Base-by-base conservation (phyloP, 345 rosid genomes). In the Acer saccharum region DNA sequence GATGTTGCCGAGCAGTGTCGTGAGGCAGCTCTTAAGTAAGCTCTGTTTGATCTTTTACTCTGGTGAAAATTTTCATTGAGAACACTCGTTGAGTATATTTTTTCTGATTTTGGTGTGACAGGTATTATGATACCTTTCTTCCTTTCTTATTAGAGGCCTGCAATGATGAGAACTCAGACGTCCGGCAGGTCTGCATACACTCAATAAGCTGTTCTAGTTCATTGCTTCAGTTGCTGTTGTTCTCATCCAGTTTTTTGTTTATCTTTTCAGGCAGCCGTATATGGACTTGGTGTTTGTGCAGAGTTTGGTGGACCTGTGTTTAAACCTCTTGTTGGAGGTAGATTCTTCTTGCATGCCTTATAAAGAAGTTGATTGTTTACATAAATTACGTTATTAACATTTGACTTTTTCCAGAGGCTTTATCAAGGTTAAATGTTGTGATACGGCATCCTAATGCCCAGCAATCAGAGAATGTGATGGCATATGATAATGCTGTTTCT, bases 281-380 rank as follows among this genome's bases (percentile, higher is more conserved):
- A 97, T 81, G 99, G 99, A 75, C 95, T 97, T 69, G 99, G 99
- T 82, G 98, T 97, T 72, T 97, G 99, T 90, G 97, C 98, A n/a
- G 99, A 97, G 87, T 91, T 92, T 83, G 99, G 99, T 14, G 94
- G 97, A 55, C 79, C 93, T 32, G 88, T 87, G 29, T 91, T 97
- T 85, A 94, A 93, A 82, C 95, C 95, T 61, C 97, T 97, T 83
- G 97, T 93, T 78, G 98, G 98, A 88, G 99, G 99, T 96, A 84
- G 64, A 41, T 55, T 76, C 74, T 78, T 27, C 68, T 64, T 8
- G 69, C 69, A 64, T 74, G 27, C 64, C 44, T 58, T 71, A 4
- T 71, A 4, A 16, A 65, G 55, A 10, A 66, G 43, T 66, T 69
- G 64, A 43, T 52, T 52, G 23, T 20, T 48, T 41, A 52, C 44